Base-by-base conservation (phyloP, 345 rosid genomes). In the Reutealis trisperma region DNA sequence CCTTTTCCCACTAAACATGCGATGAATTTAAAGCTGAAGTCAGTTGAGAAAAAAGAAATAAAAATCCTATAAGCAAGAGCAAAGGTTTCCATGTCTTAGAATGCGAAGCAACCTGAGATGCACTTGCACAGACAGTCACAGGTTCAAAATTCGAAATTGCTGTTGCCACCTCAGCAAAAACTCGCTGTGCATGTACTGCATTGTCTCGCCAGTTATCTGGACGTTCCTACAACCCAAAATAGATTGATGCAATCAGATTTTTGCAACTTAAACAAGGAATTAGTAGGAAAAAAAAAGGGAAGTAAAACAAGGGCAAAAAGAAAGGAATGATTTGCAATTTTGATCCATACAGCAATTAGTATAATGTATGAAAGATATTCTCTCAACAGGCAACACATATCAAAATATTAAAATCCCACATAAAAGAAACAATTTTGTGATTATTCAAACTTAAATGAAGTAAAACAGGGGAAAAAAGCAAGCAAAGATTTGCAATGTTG, bases 51-150 rank as follows among this genome's bases (percentile, higher is more conserved):
- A 32, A 62, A 78, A 65, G 55, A 37, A 37, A 37, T 37, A 27
- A 25, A 63, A 63, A 27, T 45, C 19, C 55, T 32, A 54, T 70
- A 21, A 25, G 19, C 21, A 9, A 71, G 59, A 69, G 22, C 18
- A 63, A 72, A 70, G 60, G 13, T 32, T 57, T 83, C 16, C 21
- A 67, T 68, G 21, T 32, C 10, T 63, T 47, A 41, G 65, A 77
- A 77, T 37, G 76, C 49, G 30, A 57, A 82, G 83, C 62, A 72
- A 95, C 98, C 97, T 95, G 98, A 63, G 94, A 77, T 5, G 91
- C 73, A 70, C 92, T 88, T n/a, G 94, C 97, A 87, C 99, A 95
- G 66, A 95, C 89, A 3, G 98, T 93, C 21, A 95, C 96, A 22
- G 86, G 90, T 80, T 92, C 98, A 51, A 90, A 95, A 86, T 69